Conservation (phyloP, 2,329 filamentous ascomycete species). For the Talaromyces rugulosus region DNA sequence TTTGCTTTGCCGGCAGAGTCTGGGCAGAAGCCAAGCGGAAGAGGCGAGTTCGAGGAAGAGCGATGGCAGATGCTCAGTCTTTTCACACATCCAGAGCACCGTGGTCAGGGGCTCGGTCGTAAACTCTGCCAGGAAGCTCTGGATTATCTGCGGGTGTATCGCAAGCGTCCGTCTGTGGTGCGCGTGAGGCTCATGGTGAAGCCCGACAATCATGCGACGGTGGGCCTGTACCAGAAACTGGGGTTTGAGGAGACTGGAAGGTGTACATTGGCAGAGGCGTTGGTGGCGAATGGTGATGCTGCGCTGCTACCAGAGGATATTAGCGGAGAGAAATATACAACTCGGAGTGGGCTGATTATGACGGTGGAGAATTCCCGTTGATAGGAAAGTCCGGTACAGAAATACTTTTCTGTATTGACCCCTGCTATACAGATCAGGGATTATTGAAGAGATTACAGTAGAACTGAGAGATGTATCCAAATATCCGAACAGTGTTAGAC, state of each 20-base stretch:
- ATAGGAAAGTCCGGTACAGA: neutral
- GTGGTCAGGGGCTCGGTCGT: slow-evolving; percentile 25
- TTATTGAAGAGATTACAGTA: neutral
- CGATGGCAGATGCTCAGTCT: slow-evolving; percentile 28
- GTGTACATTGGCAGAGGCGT: slow-evolving; percentile 27
- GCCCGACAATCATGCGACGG: slow-evolving; percentile 21
- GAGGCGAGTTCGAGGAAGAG: slow-evolving; percentile 21
- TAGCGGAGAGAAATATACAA: slow-evolving; percentile 18
- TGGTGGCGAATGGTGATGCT: slow-evolving; percentile 26
- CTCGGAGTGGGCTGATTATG: slow-evolving; percentile 19
- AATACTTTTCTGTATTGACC: neutral
- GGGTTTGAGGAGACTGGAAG: slow-evolving; percentile 25
- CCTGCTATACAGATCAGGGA: no score
- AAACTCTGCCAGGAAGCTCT: slow-evolving; percentile 22
- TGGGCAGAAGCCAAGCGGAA: slow-evolving; percentile 17
- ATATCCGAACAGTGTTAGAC: neutral
- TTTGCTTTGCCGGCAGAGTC: slow-evolving; percentile 23
- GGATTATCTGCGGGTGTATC: slow-evolving; percentile 17
- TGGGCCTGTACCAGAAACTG: slow-evolving; percentile 23
- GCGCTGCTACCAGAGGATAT: slow-evolving; percentile 24
- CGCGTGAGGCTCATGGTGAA: slow-evolving; percentile 28
- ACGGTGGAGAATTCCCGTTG: neutral
- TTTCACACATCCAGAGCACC: slow-evolving; percentile 28
- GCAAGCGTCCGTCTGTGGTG: slow-evolving; percentile 9
- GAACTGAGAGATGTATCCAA: neutral